Evolutionary conservation across 2,329 filamentous ascomycete species (phyloP), one percentile per base, ranked within the genome.

Genomic region (Septoria petroselini): DNA sequence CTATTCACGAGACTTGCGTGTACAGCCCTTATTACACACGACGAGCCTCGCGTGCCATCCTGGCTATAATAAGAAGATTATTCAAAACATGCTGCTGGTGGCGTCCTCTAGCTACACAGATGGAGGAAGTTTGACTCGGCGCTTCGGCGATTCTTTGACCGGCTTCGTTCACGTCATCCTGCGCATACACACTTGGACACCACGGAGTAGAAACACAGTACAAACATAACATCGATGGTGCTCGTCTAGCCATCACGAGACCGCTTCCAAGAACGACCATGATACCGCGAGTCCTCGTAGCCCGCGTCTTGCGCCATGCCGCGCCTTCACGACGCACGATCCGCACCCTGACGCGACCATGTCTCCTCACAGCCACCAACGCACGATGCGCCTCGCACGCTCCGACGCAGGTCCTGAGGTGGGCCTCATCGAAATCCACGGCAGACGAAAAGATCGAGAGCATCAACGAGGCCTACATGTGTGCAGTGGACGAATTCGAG

Each of bases 401-500:
- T 2, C 54, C 59, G 35, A 53, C 50, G 25, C 58, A 60, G 14
- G 45, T 59, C 15, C 42, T 60, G 8, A 41, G 60, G 50, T 62
- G 60, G 56, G 57, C 63, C 40, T 62, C 57, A 12, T 59, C 41
- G 12, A 67, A 67, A 47, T 62, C 61, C 4, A 33, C 54, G 4
- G 68, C 66, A 7, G 68, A 72, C 46, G 65, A 67, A 46, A 66
- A 65, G 37, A 70, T 72, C 47, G 70, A 72, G 33, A 68, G 70
- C 35, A 69, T 72, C 42, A 68, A 66, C n/a, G 70, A 72, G 50
- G 60, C 71, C 29, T 72, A 65, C 53, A 61, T 65, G 14, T 69
- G 67, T n/a, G 67, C 68, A 5, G 64, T 63, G 49, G 67, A 69
- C 45, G 68, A 69, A 63, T 77, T 77, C 58, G 74, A 78, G 48